A percentile compares a stretch with the other conserved stretches of the same genome.
phyloP scores from a whole-genome alignment of 75 land plant genomes.

The Ceratopteris richardii region DNA sequence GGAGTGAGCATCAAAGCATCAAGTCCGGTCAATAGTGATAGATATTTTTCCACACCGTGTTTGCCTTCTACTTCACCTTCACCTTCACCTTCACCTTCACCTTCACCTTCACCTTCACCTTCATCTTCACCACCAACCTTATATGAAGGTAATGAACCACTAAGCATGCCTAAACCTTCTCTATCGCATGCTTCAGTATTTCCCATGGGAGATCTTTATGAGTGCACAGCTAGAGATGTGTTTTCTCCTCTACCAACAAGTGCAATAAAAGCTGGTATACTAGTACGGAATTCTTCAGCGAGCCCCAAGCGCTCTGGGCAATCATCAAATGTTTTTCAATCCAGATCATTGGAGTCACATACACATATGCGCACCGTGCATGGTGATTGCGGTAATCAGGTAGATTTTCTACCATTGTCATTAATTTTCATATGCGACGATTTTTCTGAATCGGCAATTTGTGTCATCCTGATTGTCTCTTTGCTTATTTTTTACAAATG shows the following conservation, averaged over 20 bases:
- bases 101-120: no score
- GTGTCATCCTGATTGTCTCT: no score
- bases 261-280: conserved; percentile 18
- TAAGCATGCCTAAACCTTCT: conserved; percentile 55
- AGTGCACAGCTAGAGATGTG: conserved; percentile 25
- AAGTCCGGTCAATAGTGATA: conserved; percentile 26
- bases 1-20: conserved; percentile 7
- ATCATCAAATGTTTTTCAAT: neutral
- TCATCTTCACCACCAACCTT: conserved; percentile 39
- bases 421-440: no score
- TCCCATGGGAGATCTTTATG: conserved; percentile 27
- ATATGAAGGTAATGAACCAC: conserved; percentile 54
- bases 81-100: no score
- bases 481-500: no score
- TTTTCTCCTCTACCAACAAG: conserved; percentile 55
- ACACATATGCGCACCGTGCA: neutral
- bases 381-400: neutral
- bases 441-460: no score
- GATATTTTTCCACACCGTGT: conserved; percentile 61
- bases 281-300: conserved; percentile 10
- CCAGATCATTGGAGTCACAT: conserved; percentile 5
- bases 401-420: no score
- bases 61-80: conserved; percentile 58
- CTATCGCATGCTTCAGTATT: conserved; percentile 12
- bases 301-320: conserved; percentile 8